These are phyloP conservation scores for Heliocybe sulcata DNA, from an alignment of 1,284 basidiomycete genomes.

Conservation along the genomic window DNA sequence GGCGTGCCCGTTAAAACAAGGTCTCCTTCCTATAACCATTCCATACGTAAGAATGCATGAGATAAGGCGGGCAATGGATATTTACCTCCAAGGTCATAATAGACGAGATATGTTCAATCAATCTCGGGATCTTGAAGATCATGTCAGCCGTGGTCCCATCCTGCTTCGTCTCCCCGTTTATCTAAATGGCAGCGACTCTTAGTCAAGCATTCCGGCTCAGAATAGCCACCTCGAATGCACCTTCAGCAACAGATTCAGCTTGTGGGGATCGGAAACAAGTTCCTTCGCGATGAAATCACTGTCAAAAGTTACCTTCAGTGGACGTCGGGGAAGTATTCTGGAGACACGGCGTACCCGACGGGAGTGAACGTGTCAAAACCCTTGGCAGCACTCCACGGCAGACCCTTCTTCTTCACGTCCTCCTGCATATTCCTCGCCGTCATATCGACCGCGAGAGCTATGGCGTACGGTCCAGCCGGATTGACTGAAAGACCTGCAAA, in stretches of 20 bases:
- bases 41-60: constrained; percentile 5
- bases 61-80: background rate
- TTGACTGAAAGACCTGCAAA: background rate
- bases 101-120: constrained; percentile 88
- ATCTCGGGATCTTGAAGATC: constrained; percentile 89
- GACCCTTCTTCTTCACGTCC: constrained; percentile 83
- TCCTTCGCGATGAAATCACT: constrained; percentile 81
- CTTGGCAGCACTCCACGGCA: constrained; percentile 90
- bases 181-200: constrained; percentile 30
- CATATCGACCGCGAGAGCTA: constrained; percentile 92
- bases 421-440: constrained; percentile 96
- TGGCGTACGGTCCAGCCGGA: background rate
- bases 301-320: constrained; percentile 4
- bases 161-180: constrained; percentile 83
- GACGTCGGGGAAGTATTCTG: too few species aligned
- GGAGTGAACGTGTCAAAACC: constrained; percentile 69
- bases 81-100: constrained; percentile 93
- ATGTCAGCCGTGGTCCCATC: constrained; percentile 84
- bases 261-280: constrained; percentile 63
- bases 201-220: background rate
- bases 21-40: constrained; percentile 70
- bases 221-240: constrained; percentile 22
- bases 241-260: constrained; percentile 74
- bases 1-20: constrained; percentile 87
- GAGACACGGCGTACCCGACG: constrained; percentile 63